Base-by-base conservation (phyloP, 2,329 filamentous ascomycete genomes). In the Fusarium pseudoanthophilum region DNA sequence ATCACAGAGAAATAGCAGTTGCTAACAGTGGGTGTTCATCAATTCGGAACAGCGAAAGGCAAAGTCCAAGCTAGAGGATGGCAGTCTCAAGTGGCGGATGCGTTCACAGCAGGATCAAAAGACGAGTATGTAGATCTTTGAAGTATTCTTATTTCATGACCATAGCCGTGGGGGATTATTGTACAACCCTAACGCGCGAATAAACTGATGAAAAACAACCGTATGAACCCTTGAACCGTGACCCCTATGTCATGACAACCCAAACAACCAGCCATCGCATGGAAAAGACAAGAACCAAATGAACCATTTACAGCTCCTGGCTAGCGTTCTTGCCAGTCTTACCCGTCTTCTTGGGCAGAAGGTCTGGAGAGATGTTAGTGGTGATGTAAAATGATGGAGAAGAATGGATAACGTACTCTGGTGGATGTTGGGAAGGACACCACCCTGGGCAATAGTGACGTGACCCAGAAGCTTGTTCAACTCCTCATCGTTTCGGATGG, bases 401-500 rank as follows among this genome's bases (percentile, higher is more conserved):
- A 11, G 43, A 52, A 40, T 11, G 45, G 65, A 39, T 2, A 48
- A 90, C 94, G 79, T 91, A 97, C 94, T 97, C 87, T 96, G 93
- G 89, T 97, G 94, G 79, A 97, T 97, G 91, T 97, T 97, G 85
- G 95, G 95, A 75, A 97, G 90, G 78, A 97, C 95, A 95, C 94
- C 94, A 88, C 94, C 95, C 87, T 97, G 95, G 84, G 95, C 95
- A 81, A 97, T 97, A 83, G 95, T 98, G 86, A 97, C 95, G 84
- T 97, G 94, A 67, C 95, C 95, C 76, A 97, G 90, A 73, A 97
- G 92, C 91, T 97, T 98, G 93, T 98, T 98, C 93, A 98, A 86
- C 87, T 99, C 96, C 91, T 98, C 95, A 85, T 98, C 95, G 88
- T 98, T 98, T 82, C 96, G 92, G 89, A 99, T 99, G 86, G 96